Percentiles rank a stretch among this genome's conserved stretches.
phyloP scores from a whole-genome alignment of 2,329 filamentous ascomycete genomes.

The Ascochyta rabiei region DNA sequence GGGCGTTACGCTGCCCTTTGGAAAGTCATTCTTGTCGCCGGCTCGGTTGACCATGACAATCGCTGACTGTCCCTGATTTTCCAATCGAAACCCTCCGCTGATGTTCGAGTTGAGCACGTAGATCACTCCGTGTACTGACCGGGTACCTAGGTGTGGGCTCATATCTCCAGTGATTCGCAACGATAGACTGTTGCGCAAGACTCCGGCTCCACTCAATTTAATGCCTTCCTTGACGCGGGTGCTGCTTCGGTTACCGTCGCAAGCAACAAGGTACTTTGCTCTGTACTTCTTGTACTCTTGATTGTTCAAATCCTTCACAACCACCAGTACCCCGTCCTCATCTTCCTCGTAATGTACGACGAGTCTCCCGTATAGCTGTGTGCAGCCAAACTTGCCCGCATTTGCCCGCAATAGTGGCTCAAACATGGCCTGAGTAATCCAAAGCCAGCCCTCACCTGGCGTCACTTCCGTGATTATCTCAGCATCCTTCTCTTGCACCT shows the following conservation, averaged over 20 bases:
- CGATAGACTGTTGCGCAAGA: not conserved
- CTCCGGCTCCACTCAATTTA: not conserved
- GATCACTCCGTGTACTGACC: not conserved
- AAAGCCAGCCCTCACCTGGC: constrained; percentile 1
- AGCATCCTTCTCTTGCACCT: not conserved
- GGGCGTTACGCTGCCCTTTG: not conserved
- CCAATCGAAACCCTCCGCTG: not conserved
- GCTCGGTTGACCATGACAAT: not conserved
- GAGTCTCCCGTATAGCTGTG: not conserved
- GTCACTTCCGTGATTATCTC: not conserved
- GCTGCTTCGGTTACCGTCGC: constrained; percentile 4
- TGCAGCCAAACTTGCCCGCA: not conserved
- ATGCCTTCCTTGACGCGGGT: constrained; percentile 1
- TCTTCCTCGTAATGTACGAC: constrained; percentile 6
- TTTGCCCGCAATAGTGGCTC: constrained; percentile 1
- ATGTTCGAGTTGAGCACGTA: not conserved
- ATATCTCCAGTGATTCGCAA: not conserved
- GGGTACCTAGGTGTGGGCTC: not conserved
- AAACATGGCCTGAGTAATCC: constrained; percentile 6
- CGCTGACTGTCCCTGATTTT: not conserved
- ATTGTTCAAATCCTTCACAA: not conserved
- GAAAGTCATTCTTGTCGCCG: not conserved
- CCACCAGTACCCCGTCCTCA: not conserved
- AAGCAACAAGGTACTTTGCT: constrained; percentile 4
- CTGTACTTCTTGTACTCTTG: constrained; percentile 1